Conservation (phyloP, 1,139 yeast genomes). For the Pneumocystis oryctolagi region DNA sequence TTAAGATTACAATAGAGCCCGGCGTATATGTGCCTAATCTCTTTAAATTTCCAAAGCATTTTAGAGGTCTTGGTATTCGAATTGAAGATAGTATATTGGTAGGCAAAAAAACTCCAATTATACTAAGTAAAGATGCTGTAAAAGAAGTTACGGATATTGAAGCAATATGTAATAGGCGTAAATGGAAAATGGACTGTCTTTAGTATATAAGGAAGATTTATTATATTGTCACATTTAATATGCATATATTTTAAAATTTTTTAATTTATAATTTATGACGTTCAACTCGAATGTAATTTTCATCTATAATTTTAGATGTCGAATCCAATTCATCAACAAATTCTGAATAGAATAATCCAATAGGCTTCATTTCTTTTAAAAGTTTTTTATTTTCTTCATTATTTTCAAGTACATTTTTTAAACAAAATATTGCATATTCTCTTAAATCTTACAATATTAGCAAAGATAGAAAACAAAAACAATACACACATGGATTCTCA, state of each 20-base stretch:
- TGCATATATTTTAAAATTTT: neutral
- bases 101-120: constrained; percentile 50
- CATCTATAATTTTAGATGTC: neutral
- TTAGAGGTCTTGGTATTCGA: constrained; percentile 81
- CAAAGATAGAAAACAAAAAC: neutral
- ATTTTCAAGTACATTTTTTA: constrained; percentile 48
- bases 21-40: constrained; percentile 73
- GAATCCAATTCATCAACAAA: neutral
- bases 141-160: constrained; percentile 78
- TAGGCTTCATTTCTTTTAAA: neutral
- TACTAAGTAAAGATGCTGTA: constrained; percentile 63
- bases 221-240: too few relatives aligned
- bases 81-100: constrained; percentile 81
- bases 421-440: constrained; percentile 68
- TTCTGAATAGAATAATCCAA: neutral
- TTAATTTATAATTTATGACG: neutral
- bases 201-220: too few relatives aligned
- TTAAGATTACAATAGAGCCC: constrained; percentile 60
- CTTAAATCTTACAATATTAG: constrained; percentile 32
- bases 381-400: constrained; percentile 37
- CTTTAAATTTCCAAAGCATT: constrained; percentile 59
- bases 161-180: constrained; percentile 10
- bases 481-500: constrained; percentile 50
- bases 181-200: neutral
- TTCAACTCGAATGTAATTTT: neutral